These are phyloP conservation scores for Rhodocollybia butyracea DNA, from an alignment of 768 basidiomycete genomes.

Conservation along the genomic window DNA sequence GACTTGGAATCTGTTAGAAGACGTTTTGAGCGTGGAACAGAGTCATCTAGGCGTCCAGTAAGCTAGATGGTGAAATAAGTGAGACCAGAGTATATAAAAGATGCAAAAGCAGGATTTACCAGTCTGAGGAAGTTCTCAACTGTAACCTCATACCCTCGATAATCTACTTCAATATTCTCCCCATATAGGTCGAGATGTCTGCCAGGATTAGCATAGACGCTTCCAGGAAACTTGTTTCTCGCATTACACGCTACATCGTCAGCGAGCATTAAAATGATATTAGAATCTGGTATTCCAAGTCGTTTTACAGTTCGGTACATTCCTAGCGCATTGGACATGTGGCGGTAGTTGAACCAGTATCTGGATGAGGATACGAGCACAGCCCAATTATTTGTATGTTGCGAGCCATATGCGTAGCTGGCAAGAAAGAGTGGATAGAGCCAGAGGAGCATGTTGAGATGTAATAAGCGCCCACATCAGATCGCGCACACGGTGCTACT, in stretches of 20 bases:
- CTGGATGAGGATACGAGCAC: constrained; percentile 92
- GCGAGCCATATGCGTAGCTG: too few species aligned
- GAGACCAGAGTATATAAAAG: background rate
- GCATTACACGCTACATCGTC: constrained; percentile 95
- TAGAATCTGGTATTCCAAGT: constrained; percentile 95
- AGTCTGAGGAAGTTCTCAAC: constrained; percentile 95
- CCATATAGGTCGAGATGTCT: constrained; percentile 88
- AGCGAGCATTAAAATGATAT: constrained; percentile 98
- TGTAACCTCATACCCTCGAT: constrained; percentile 96
- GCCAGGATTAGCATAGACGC: constrained; percentile 87
- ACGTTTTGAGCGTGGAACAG: constrained; percentile 89
- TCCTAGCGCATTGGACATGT: constrained; percentile 97
- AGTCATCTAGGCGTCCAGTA: constrained; percentile 71
- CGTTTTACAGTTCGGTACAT: constrained; percentile 99
- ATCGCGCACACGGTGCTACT: too few species aligned
- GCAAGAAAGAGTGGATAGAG: too few species aligned
- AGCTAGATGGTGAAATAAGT: background rate
- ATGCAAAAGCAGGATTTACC: constrained; percentile 40
- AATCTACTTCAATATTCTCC: constrained; percentile 96
- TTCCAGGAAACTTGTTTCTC: constrained; percentile 88
- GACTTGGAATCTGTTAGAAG: constrained; percentile 86
- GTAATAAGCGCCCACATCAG: too few species aligned
- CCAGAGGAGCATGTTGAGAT: too few species aligned
- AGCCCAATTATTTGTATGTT: constrained; percentile 98
- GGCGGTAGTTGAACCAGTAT: constrained; percentile 99